phyloP scores from a whole-genome alignment of 306 rosid species.

The Prunus persica region Prunus_persica_NCBIv2 NC_034012.1:2711001-2711500 shows the following conservation, averaged over 20 bases:
- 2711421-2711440: slow-evolving; percentile 45
- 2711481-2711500: slow-evolving; percentile 1
- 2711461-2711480: slow-evolving; percentile 21
- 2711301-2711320: neutral
- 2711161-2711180: slow-evolving; percentile 35
- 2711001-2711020: slow-evolving; percentile 2
- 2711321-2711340: slow-evolving; percentile 77
- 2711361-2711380: slow-evolving; percentile 44
- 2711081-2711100: slow-evolving; percentile 38
- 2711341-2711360: slow-evolving; percentile 32
- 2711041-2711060: slow-evolving; percentile 45
- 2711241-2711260: slow-evolving; percentile 8
- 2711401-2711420: slow-evolving; percentile 61
- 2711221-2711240: slow-evolving; percentile 64
- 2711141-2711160: slow-evolving; percentile 45
- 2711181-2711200: slow-evolving; percentile 40
- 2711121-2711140: slow-evolving; percentile 24
- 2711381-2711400: slow-evolving; percentile 39
- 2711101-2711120: slow-evolving; percentile 1
- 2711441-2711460: slow-evolving; percentile 22
- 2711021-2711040: slow-evolving; percentile 42
- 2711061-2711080: slow-evolving; percentile 48
- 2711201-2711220: slow-evolving; percentile 49
- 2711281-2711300: neutral
- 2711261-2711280: neutral